Conservation (phyloP, 2,329 filamentous ascomycete species). For the Neonectria coccinea region DNA sequence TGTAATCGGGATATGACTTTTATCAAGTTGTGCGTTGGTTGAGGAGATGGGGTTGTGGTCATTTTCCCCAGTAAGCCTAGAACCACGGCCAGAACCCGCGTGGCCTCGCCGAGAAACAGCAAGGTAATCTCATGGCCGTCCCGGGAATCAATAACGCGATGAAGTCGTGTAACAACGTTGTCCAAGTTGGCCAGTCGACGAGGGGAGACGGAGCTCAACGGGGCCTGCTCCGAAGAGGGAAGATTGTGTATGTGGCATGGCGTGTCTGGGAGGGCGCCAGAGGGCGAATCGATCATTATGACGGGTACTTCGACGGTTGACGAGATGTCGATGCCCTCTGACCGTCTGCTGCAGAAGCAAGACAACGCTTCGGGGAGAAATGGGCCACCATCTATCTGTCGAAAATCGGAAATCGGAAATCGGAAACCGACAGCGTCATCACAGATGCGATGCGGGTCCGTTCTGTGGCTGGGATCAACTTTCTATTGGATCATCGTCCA, state of each 20-base stretch:
- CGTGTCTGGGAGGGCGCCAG: background rate
- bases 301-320: background rate
- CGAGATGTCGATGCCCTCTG: background rate
- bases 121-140: conserved; percentile 25
- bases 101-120: conserved; percentile 20
- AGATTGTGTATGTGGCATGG: background rate
- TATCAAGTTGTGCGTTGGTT: background rate
- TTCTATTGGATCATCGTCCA: background rate
- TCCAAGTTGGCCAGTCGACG: background rate
- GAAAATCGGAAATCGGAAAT: background rate
- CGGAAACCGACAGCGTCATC: background rate
- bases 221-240: conserved; percentile 5
- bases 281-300: background rate
- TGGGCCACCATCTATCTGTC: background rate
- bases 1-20: background rate
- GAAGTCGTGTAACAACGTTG: conserved; percentile 5
- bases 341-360: background rate
- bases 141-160: conserved; percentile 16
- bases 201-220: background rate
- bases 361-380: background rate
- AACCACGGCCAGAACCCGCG: conserved; percentile 15
- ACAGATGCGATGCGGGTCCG: conserved; percentile 1
- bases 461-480: background rate
- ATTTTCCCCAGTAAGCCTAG: conserved; percentile 13
- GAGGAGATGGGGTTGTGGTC: background rate